Percentiles rank a stretch among this genome's conserved stretches.
Conservation (phyloP, 495 filamentous ascomycete genomes). For the Choiromyces venosus region DNA sequence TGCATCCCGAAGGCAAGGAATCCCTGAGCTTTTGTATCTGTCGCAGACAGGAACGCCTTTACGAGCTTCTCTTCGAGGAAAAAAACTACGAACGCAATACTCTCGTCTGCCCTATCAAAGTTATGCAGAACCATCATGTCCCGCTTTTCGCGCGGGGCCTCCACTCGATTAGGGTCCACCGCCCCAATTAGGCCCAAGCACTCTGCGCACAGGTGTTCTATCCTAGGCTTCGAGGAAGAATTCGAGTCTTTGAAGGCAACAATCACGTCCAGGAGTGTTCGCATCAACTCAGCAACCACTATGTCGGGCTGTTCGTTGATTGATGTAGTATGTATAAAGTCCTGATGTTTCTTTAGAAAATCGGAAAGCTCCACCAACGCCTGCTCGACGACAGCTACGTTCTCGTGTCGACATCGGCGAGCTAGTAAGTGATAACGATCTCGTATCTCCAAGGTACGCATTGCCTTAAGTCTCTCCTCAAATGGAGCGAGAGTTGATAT, state of each 20-base stretch:
- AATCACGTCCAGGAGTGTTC: constrained; percentile 75
- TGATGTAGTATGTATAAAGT: constrained; percentile 73
- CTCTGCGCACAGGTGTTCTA: constrained; percentile 66
- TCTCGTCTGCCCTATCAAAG: constrained; percentile 72
- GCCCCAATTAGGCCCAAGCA: constrained; percentile 85
- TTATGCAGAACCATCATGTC: constrained; percentile 75
- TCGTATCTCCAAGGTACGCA: constrained; percentile 59
- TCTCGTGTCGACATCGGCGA: constrained; percentile 71
- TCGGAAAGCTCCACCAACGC: constrained; percentile 68
- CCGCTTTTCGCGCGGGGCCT: constrained; percentile 66
- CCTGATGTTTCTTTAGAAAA: constrained; percentile 68
- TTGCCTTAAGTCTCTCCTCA: constrained; percentile 55
- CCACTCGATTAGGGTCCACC: constrained; percentile 82
- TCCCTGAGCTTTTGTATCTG: constrained; percentile 76
- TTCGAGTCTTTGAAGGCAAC: constrained; percentile 68
- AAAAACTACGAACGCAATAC: constrained; percentile 77
- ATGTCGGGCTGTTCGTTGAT: constrained; percentile 78
- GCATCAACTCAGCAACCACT: constrained; percentile 62
- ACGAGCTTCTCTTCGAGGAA: constrained; percentile 81
- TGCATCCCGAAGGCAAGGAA: constrained; percentile 93
- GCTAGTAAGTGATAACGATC: constrained; percentile 64
- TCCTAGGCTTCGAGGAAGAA: constrained; percentile 46
- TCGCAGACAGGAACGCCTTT: constrained; percentile 81
- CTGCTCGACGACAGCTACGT: constrained; percentile 70
- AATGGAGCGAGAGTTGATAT: constrained; percentile 63